Conservation (phyloP, 2,329 filamentous ascomycete genomes). For the Hypoxylon sp. region DNA sequence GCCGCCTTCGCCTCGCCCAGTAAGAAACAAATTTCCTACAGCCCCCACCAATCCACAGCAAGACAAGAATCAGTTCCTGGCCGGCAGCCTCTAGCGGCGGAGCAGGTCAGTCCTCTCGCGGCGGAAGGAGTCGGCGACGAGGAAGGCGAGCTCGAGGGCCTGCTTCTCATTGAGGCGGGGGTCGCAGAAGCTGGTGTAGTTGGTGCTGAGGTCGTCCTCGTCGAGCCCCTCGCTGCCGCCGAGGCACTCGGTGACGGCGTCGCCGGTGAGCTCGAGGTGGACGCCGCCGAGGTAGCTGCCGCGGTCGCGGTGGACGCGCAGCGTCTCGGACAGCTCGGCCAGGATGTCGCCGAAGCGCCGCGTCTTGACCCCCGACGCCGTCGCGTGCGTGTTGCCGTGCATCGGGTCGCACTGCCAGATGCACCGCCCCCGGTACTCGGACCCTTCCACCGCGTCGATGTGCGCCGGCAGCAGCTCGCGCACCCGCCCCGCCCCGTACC, state of each 20-base stretch:
- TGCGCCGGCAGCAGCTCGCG: constrained; percentile 78
- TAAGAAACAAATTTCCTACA: neutral
- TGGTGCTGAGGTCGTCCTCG: constrained; percentile 86
- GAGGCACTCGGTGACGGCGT: constrained; percentile 95
- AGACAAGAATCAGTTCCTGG: neutral
- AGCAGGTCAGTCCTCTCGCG: constrained; percentile 44
- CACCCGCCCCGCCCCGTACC: constrained; percentile 86
- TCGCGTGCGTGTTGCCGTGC: constrained; percentile 83
- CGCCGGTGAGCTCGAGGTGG: constrained; percentile 93
- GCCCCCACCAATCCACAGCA: neutral
- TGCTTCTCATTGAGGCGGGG: constrained; percentile 97
- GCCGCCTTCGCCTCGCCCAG: neutral
- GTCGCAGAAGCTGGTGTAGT: constrained; percentile 97
- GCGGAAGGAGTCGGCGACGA: constrained; percentile 83
- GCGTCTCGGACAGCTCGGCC: constrained; percentile 81
- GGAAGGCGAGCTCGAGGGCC: constrained; percentile 90
- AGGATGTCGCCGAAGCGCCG: constrained; percentile 91
- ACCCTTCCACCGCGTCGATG: constrained; percentile 86
- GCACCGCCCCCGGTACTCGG: constrained; percentile 70
- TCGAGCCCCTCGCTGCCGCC: constrained; percentile 86
- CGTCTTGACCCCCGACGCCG: constrained; percentile 85
- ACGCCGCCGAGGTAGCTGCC: constrained; percentile 91
- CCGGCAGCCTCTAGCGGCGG: constrained; percentile 10
- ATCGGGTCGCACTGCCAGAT: constrained; percentile 99
- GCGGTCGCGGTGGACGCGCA: constrained; percentile 83